Evolutionary conservation across 2,329 filamentous ascomycete genomes (phyloP), one percentile per base, ranked within the genome.

Genomic region (Aureobasidium sp.): DNA sequence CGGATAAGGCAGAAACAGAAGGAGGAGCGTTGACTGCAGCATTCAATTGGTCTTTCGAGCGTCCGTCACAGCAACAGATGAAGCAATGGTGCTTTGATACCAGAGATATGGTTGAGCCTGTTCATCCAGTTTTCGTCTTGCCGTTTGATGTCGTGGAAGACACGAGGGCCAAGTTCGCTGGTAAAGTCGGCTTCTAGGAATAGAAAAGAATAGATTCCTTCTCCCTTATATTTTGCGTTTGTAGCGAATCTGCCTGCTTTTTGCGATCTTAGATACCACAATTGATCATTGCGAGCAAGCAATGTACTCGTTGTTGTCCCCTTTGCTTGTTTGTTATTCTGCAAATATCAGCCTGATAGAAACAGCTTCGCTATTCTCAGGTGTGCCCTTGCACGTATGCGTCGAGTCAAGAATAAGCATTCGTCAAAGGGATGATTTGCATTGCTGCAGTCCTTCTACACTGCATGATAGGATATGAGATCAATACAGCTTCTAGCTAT

Each of bases 51-150:
- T 71, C 65, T 46, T 72, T 76, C 50, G 73, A 77, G 67, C 79
- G 81, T 29, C 79, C 81, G 60, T 71, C 75, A 66, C 77, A 79
- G 41, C 67, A 71, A 60, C 82, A 81, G 51, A 78, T 78, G 65
- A 84, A 85, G 67, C 69, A 68, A 5, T 69, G 71, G 61, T 81
- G 89, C 55, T 90, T 89, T 75, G 86, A 90, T 64, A 82, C 88
- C 68, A 77, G 80, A 63, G 90, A 96, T 76, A 78, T 84, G 44
- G 81, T 96, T 57, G 79, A 77, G 57, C 79, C 87, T 17, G 82
- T 90, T 43, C 91, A 97, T 75, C 93, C 93, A 2, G 83, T 97
- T 29, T 97, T 90, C 76, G 88, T 90, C 65, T 87, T 97, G 67
- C 89, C 92, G 5, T 85, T 88, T 74, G 80, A 83, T 65, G 82